A percentile compares a stretch with the other conserved stretches of the same genome.
These are phyloP conservation scores for Aspergillus candidus DNA, from an alignment of 2,329 filamentous ascomycete species.

Conservation along the genomic window DNA sequence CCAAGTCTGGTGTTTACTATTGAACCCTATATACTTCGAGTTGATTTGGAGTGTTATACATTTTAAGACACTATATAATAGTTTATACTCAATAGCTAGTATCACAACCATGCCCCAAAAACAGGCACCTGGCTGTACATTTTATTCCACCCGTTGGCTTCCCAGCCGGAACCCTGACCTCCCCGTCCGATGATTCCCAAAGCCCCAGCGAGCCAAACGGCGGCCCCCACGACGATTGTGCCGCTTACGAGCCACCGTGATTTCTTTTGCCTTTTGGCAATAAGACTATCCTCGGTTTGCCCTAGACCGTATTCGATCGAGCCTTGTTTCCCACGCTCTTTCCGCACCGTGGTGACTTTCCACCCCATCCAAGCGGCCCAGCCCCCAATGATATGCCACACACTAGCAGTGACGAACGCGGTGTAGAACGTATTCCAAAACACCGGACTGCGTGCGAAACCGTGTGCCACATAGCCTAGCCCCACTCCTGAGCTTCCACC, in stretches of 20 bases:
- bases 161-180: conserved; percentile 67
- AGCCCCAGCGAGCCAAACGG: conserved; percentile 75
- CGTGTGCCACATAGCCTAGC: conserved; percentile 76
- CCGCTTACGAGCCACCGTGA: conserved; percentile 69
- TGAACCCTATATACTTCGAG: too few relatives aligned
- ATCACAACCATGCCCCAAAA: conserved; percentile 47
- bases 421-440: conserved; percentile 64
- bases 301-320: conserved; percentile 28
- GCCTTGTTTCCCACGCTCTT: conserved; percentile 21
- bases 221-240: conserved; percentile 51
- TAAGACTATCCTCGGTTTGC: conserved; percentile 46
- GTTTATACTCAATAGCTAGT: not conserved
- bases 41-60: not conserved
- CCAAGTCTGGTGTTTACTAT: too few relatives aligned
- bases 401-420: conserved; percentile 60
- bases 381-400: conserved; percentile 78
- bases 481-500: conserved; percentile 84
- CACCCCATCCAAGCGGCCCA: conserved; percentile 71
- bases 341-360: conserved; percentile 36
- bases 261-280: conserved; percentile 51
- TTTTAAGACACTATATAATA: not conserved
- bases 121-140: conserved; percentile 59
- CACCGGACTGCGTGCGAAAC: conserved; percentile 65
- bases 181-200: conserved; percentile 70
- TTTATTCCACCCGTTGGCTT: conserved; percentile 72